These are phyloP conservation scores for Diphasiastrum complanatum DNA, from an alignment of 83 land plant genomes.

Conservation along the genomic window DNA sequence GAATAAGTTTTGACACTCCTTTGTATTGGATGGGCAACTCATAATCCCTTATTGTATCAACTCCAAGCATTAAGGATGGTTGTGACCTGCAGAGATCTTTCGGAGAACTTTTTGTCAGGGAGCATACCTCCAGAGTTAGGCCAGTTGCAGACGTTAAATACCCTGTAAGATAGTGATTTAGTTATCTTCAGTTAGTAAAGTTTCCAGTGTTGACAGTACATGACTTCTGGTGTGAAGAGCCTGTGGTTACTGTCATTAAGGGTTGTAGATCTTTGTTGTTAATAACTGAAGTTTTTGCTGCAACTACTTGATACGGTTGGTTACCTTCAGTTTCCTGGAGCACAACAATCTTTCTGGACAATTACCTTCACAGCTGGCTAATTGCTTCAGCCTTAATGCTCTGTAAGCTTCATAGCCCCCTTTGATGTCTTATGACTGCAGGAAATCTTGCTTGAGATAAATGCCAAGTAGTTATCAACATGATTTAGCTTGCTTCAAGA, in stretches of 20 bases:
- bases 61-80: too few relatives aligned
- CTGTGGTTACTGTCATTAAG: slow-evolving; percentile 1
- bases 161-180: slow-evolving; percentile 46
- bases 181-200: not conserved
- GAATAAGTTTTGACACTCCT: not conserved
- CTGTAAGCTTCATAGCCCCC: too few relatives aligned
- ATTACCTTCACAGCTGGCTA: slow-evolving; percentile 41
- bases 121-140: slow-evolving; percentile 30
- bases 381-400: slow-evolving; percentile 55
- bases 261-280: not conserved
- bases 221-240: slow-evolving; percentile 1
- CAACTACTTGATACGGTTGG: not conserved
- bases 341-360: slow-evolving; percentile 68
- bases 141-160: slow-evolving; percentile 61
- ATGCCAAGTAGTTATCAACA: too few relatives aligned
- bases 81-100: slow-evolving; percentile 12
- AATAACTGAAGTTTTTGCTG: not conserved
- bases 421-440: too few relatives aligned
- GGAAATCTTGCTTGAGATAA: too few relatives aligned
- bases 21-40: too few relatives aligned
- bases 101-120: slow-evolving; percentile 12
- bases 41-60: too few relatives aligned
- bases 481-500: too few relatives aligned
- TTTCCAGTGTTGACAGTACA: too few relatives aligned
- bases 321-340: slow-evolving; percentile 41